Conservation (phyloP, 108 stramenopile species). For the Schizochytrium sp. region DNA sequence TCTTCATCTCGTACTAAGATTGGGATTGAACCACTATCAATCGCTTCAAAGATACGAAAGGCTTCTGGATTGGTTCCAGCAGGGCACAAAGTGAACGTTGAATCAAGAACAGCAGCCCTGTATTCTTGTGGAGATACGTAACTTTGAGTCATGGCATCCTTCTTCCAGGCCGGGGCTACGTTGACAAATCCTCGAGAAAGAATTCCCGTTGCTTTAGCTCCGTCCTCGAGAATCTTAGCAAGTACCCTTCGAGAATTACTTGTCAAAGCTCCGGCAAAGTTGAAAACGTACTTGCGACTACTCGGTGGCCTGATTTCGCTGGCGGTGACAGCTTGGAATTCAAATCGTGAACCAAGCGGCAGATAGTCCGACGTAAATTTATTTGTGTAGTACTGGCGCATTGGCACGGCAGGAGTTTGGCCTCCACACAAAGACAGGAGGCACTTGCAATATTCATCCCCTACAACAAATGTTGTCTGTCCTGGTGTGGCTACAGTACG, state of each 20-base stretch:
- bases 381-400: not conserved
- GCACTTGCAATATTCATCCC: constrained; percentile 58
- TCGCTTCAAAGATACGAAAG: constrained; percentile 74
- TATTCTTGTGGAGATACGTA: constrained; percentile 61
- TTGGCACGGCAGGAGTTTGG: not conserved
- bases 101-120: constrained; percentile 65
- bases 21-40: constrained; percentile 72
- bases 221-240: not conserved
- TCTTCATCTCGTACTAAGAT: constrained; percentile 62
- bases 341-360: constrained; percentile 47
- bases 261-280: constrained; percentile 32
- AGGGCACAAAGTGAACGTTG: constrained; percentile 71
- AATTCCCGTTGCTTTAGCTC: not conserved
- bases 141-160: constrained; percentile 18
- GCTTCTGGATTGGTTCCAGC: constrained; percentile 75
- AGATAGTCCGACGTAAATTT: not conserved
- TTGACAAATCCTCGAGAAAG: constrained; percentile 6
- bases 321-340: not conserved
- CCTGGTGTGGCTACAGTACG: not conserved
- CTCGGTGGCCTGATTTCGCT: not conserved
- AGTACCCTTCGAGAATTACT: constrained; percentile 1
- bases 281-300: constrained; percentile 7
- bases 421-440: not conserved
- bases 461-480: constrained; percentile 6
- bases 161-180: constrained; percentile 50